Conservation (phyloP, 192 early-diverging fungal genomes). For the Backusella tuberculispora region DNA sequence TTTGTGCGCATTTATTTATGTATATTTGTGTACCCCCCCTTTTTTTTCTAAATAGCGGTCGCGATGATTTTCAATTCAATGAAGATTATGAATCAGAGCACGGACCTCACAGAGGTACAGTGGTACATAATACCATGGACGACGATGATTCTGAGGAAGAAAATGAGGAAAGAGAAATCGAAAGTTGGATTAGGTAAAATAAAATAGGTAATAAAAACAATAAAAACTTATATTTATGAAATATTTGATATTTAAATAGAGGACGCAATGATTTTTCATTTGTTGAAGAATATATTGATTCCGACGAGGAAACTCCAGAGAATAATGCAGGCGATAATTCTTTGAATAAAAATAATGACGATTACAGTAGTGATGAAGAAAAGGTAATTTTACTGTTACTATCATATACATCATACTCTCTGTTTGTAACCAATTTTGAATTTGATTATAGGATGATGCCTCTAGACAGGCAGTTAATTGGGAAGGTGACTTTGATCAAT, state of each 20-base stretch:
- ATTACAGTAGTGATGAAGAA: constrained; percentile 6
- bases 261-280: constrained; percentile 14
- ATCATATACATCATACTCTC: background rate
- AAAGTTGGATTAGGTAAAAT: background rate
- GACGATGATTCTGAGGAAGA: constrained; percentile 7
- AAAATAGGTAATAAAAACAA: background rate
- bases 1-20: background rate
- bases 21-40: background rate
- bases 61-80: background rate
- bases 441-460: background rate
- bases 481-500: constrained; percentile 3
- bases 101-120: background rate
- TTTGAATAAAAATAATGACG: background rate
- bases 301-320: background rate
- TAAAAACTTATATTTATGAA: background rate
- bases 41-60: background rate
- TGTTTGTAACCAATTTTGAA: background rate
- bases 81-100: background rate
- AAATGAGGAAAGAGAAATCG: background rate
- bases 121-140: background rate
- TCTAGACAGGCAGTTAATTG: background rate
- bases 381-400: background rate
- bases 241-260: background rate
- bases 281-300: background rate
- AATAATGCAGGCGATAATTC: background rate